These are phyloP conservation scores for Suillus sp. DNA, from an alignment of 768 basidiomycete genomes.

Conservation along the genomic window DNA sequence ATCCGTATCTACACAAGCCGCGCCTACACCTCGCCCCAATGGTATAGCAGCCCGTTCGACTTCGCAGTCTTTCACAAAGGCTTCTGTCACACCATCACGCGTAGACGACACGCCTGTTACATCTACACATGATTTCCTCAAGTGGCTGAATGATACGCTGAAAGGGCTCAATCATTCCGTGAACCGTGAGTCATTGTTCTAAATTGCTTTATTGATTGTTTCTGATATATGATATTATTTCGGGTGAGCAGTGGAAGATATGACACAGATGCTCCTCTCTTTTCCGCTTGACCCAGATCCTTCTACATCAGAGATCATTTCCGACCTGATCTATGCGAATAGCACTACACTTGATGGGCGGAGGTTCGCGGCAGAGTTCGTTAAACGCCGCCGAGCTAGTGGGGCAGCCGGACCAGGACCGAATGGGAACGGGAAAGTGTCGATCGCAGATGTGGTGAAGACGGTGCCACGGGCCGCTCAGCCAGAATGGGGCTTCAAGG, in stretches of 20 bases:
- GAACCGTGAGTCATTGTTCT: slow-evolving; percentile 45
- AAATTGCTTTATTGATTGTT: not conserved
- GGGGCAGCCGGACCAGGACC: slow-evolving; percentile 44
- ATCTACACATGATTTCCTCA: slow-evolving; percentile 88
- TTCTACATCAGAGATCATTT: slow-evolving; percentile 87
- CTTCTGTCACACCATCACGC: slow-evolving; percentile 37
- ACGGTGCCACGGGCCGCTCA: slow-evolving; percentile 76
- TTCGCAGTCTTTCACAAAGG: slow-evolving; percentile 36
- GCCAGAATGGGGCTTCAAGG: slow-evolving; percentile 88
- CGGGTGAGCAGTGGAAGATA: slow-evolving; percentile 78
- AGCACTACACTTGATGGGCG: slow-evolving; percentile 95
- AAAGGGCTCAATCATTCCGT: slow-evolving; percentile 66
- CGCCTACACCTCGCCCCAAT: slow-evolving; percentile 40
- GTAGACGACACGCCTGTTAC: slow-evolving; percentile 64
- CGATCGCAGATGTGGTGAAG: slow-evolving; percentile 91
- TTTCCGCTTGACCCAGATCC: slow-evolving; percentile 90
- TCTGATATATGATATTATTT: slow-evolving; percentile 2
- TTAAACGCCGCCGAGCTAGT: slow-evolving; percentile 84
- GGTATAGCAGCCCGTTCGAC: slow-evolving; percentile 41
- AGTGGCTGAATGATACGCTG: slow-evolving; percentile 86
- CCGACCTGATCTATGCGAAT: slow-evolving; percentile 92
- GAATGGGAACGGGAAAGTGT: slow-evolving; percentile 52
- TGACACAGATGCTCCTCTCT: slow-evolving; percentile 90
- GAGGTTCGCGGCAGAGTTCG: slow-evolving; percentile 92
- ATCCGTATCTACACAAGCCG: slow-evolving; percentile 30